phyloP scores from a whole-genome alignment of 768 basidiomycete species.

The Sutorius australiensis region DNA sequence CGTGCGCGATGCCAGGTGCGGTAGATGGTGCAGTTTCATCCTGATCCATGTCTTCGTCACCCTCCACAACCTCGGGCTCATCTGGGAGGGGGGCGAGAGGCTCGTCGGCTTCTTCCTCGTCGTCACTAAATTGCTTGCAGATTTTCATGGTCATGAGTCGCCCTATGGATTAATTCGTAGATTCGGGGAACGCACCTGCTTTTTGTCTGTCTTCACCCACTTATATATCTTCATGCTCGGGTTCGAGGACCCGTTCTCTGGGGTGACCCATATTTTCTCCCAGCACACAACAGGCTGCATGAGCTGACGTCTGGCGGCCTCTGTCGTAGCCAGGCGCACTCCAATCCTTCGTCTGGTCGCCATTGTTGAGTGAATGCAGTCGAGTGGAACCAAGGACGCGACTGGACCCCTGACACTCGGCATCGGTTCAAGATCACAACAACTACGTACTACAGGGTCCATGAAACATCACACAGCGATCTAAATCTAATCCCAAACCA shows the following conservation, averaged over 20 bases:
- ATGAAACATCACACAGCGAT: neutral
- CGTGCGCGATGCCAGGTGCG: conserved; percentile 38
- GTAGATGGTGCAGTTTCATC: conserved; percentile 50
- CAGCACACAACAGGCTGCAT: conserved; percentile 88
- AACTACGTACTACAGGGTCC: neutral
- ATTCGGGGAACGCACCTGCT: conserved; percentile 50
- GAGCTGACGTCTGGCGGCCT: conserved; percentile 77
- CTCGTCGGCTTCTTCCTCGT: conserved; percentile 75
- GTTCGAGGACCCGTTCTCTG: conserved; percentile 51
- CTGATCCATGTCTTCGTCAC: conserved; percentile 71
- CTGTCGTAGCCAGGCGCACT: conserved; percentile 70
- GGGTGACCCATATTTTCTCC: conserved; percentile 72
- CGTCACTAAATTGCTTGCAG: conserved; percentile 80
- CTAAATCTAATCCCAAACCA: neutral
- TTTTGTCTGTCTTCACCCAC: conserved; percentile 79
- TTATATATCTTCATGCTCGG: conserved; percentile 65
- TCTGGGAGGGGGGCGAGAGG: conserved; percentile 77
- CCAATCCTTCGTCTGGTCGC: conserved; percentile 73
- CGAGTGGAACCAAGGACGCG: neutral
- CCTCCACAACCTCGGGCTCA: conserved; percentile 72
- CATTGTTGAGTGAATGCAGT: conserved; percentile 38
- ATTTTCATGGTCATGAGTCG: conserved; percentile 3
- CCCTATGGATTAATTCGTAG: neutral
- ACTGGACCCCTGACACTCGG: conserved; percentile 20
- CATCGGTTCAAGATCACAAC: neutral